Evolutionary conservation across 169 alveolate species (phyloP).

Genomic region (Plasmodium sp.): DNA sequence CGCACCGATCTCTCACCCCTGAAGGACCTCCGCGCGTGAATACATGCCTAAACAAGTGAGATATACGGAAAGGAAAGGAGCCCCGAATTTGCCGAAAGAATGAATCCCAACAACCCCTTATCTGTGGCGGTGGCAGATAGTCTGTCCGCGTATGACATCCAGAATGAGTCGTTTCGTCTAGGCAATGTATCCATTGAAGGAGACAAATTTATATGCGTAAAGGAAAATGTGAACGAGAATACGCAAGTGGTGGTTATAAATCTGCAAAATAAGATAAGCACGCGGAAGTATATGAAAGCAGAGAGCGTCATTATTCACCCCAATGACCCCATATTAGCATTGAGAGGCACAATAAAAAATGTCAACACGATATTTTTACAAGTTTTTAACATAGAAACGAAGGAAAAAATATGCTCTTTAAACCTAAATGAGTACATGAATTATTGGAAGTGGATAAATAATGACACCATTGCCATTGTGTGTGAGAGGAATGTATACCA

Average conservation of each 20-base stretch:
- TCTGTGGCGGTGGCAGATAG: slow-evolving; percentile 78
- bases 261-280: slow-evolving; percentile 76
- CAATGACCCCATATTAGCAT: slow-evolving; percentile 94
- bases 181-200: slow-evolving; percentile 81
- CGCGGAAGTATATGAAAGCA: slow-evolving; percentile 97
- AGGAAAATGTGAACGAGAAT: slow-evolving; percentile 76
- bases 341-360: slow-evolving; percentile 90
- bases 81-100: slow-evolving; percentile 35
- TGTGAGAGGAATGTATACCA: slow-evolving; percentile 94
- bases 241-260: slow-evolving; percentile 81
- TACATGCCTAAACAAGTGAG: not conserved
- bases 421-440: slow-evolving; percentile 92
- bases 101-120: slow-evolving; percentile 77
- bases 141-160: slow-evolving; percentile 76
- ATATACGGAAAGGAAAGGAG: not conserved
- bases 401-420: slow-evolving; percentile 93
- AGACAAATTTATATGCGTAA: slow-evolving; percentile 76
- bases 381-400: slow-evolving; percentile 94
- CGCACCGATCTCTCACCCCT: not conserved
- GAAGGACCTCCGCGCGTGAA: not conserved
- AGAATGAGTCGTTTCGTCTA: slow-evolving; percentile 77
- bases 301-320: slow-evolving; percentile 97
- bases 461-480: slow-evolving; percentile 92
- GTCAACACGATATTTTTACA: slow-evolving; percentile 83
- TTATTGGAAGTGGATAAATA: slow-evolving; percentile 96